These are phyloP conservation scores for Guillardia theta DNA, from an alignment of 78 protist genomes.

Conservation along the genomic window DNA sequence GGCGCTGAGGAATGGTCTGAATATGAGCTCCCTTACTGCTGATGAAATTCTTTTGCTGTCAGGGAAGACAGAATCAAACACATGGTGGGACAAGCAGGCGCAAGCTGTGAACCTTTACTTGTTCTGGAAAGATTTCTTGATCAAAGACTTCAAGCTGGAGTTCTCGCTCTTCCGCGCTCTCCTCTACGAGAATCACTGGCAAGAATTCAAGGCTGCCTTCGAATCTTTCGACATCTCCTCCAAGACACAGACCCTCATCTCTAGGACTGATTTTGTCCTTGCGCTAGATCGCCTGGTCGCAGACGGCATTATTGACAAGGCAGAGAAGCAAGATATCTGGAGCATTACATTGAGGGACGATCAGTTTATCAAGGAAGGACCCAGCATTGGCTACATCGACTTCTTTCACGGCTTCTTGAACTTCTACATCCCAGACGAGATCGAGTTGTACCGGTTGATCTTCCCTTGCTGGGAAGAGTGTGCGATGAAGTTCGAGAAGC, in stretches of 20 bases:
- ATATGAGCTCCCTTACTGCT: neutral
- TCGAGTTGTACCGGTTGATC: neutral
- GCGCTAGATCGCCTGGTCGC: neutral
- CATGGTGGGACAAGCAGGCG: no score
- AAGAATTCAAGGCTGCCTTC: neutral
- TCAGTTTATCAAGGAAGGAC: neutral
- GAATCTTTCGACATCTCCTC: neutral
- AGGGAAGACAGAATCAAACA: no score
- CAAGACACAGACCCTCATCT: neutral
- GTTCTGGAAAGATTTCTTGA: no score
- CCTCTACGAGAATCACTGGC: neutral
- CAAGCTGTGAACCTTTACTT: no score
- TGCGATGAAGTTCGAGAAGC: neutral
- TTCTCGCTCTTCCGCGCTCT: neutral
- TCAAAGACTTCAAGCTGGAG: neutral
- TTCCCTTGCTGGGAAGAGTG: neutral
- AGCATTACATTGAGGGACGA: neutral
- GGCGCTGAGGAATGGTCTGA: neutral
- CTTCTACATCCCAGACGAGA: neutral
- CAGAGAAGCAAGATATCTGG: neutral
- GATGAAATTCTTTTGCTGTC: neutral
- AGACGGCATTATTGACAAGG: neutral
- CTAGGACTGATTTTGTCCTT: neutral
- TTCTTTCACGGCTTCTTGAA: neutral
- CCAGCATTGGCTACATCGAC: neutral